phyloP scores from a whole-genome alignment of 306 rosid species.

The Cicer judaicum region DNA sequence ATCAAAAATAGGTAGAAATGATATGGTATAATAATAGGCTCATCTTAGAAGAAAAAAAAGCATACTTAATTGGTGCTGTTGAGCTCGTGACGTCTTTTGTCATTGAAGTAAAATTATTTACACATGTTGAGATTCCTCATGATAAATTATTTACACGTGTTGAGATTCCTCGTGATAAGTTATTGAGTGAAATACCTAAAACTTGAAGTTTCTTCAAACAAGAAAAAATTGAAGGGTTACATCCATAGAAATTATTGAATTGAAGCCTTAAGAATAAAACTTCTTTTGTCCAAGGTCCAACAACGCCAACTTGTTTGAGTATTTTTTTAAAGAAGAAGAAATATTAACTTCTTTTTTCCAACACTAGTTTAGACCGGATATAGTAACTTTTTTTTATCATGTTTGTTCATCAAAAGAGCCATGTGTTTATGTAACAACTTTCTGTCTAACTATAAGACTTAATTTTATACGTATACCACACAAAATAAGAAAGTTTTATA shows the following conservation, averaged over 20 bases:
- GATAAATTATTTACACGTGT: background rate
- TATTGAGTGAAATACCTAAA: background rate
- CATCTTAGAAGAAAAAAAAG: too few species aligned
- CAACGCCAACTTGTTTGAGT: background rate
- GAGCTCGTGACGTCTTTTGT: background rate
- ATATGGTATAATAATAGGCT: rapidly evolving
- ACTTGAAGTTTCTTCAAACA: background rate
- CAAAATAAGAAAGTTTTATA: too few species aligned
- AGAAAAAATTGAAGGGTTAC: background rate
- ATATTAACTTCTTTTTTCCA: too few species aligned
- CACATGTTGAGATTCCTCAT: background rate
- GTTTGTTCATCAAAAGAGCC: too few species aligned
- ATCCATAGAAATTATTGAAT: background rate
- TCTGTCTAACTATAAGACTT: too few species aligned
- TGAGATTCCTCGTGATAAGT: background rate
- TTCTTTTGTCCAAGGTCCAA: background rate
- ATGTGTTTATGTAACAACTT: too few species aligned
- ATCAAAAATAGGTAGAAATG: background rate
- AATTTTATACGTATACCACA: too few species aligned
- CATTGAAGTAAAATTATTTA: background rate
- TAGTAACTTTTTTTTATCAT: too few species aligned
- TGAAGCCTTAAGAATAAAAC: background rate
- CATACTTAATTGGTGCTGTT: background rate
- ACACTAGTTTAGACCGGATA: too few species aligned
- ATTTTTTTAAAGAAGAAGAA: too few species aligned